A percentile compares a stretch with the other conserved stretches of the same genome.
Conservation (phyloP, 2,329 filamentous ascomycete genomes). For the Pyrenophora tritici-repentis region DNA sequence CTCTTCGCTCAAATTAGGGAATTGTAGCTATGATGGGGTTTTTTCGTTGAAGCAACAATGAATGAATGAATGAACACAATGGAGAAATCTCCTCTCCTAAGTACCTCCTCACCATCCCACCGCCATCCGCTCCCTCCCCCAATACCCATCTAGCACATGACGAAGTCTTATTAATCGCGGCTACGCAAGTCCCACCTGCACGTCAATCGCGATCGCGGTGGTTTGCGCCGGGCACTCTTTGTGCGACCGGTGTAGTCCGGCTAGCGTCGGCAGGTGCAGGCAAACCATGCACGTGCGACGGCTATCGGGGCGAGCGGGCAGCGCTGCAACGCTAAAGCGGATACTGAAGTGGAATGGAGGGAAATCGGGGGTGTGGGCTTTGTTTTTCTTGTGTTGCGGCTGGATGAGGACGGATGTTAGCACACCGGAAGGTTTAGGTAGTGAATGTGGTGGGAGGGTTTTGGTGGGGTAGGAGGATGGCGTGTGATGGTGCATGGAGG, state of each 20-base stretch:
- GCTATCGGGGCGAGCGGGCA: slow-evolving; percentile 23
- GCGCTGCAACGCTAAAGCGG: slow-evolving; percentile 11
- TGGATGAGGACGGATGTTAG: slow-evolving; percentile 23
- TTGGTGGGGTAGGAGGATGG: too few species aligned
- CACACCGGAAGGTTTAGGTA: background rate
- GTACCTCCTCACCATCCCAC: slow-evolving; percentile 23
- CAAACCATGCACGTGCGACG: slow-evolving; percentile 16
- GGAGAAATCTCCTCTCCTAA: slow-evolving; percentile 16
- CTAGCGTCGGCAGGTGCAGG: slow-evolving; percentile 28
- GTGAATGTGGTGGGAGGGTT: too few species aligned
- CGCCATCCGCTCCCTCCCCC: slow-evolving; percentile 36
- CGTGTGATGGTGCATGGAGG: too few species aligned
- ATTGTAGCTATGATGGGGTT: too few species aligned
- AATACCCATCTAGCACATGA: slow-evolving; percentile 25
- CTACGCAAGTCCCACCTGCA: slow-evolving; percentile 3
- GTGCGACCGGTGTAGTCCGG: slow-evolving; percentile 23
- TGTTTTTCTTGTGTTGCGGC: background rate
- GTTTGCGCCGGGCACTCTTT: slow-evolving; percentile 26
- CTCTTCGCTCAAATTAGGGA: background rate
- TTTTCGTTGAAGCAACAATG: background rate
- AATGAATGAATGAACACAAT: background rate
- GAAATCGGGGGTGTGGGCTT: background rate
- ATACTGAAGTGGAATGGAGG: slow-evolving; percentile 17
- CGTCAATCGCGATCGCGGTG: slow-evolving; percentile 4
- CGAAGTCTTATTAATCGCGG: background rate